Evolutionary conservation across 257 asterid species (phyloP).

Genomic region (Jacaranda mimosifolia): DNA sequence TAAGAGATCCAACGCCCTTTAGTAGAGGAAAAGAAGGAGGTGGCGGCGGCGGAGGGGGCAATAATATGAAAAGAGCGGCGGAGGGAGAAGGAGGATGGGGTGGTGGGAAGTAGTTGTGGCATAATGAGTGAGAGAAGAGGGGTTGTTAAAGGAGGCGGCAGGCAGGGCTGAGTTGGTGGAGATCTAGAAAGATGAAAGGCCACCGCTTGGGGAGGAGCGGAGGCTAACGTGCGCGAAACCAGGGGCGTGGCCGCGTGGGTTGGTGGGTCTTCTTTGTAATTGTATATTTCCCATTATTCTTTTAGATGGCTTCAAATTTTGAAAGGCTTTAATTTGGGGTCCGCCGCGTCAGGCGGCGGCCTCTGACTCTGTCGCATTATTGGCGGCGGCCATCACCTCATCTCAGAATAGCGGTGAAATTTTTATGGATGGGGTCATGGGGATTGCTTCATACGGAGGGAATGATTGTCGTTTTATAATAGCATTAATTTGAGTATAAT

Average conservation of each 20-base stretch:
- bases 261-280: background rate
- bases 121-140: constrained; percentile 40
- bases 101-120: constrained; percentile 44
- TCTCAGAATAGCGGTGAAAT: too few relatives aligned
- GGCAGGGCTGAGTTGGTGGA: constrained; percentile 37
- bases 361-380: background rate
- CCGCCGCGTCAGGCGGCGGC: constrained; percentile 41
- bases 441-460: too few relatives aligned
- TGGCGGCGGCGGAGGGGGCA: background rate
- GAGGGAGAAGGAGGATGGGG: constrained; percentile 13
- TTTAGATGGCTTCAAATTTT: background rate
- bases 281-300: background rate
- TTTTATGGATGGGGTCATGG: too few relatives aligned
- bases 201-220: constrained; percentile 61
- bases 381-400: too few relatives aligned
- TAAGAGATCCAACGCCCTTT: constrained; percentile 1
- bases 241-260: constrained; percentile 38
- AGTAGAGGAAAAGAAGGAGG: background rate
- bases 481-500: too few relatives aligned
- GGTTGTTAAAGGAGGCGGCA: constrained; percentile 40
- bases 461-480: too few relatives aligned
- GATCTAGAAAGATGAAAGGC: constrained; percentile 31
- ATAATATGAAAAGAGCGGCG: background rate
- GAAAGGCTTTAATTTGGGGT: constrained; percentile 22
- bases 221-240: constrained; percentile 52